phyloP scores from a whole-genome alignment of 2,329 filamentous ascomycete genomes.

The Coniochaeta sp. region DNA sequence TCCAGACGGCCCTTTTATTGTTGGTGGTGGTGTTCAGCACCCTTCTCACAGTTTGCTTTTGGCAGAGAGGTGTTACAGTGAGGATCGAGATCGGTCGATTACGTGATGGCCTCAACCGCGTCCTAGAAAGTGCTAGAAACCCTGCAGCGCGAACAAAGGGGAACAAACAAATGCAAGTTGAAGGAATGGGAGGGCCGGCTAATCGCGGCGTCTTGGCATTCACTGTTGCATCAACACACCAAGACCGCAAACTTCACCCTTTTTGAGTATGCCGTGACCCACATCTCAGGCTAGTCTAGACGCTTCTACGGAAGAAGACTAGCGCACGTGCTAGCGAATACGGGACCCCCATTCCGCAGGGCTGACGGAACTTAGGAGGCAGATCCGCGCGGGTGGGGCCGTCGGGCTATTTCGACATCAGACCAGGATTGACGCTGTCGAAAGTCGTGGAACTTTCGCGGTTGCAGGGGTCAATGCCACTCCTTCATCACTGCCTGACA shows the following conservation, averaged over 20 bases:
- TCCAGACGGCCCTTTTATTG: neutral
- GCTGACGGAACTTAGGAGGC: neutral
- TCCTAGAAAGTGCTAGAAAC: neutral
- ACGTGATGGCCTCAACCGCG: neutral
- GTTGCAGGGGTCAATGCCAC: neutral
- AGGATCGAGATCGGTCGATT: neutral
- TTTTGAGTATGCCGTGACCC: neutral
- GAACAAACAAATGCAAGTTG: neutral
- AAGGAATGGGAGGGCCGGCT: neutral
- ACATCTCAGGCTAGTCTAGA: neutral
- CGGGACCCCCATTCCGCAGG: neutral
- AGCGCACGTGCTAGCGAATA: neutral
- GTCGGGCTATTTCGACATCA: neutral
- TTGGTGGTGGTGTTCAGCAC: neutral
- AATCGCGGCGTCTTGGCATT: neutral
- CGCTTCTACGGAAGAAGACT: neutral
- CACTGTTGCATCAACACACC: neutral
- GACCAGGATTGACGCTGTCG: neutral
- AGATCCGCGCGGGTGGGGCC: neutral
- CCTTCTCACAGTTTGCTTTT: neutral
- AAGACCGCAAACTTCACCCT: neutral
- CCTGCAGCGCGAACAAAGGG: neutral
- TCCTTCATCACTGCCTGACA: neutral
- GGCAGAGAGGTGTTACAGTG: neutral
- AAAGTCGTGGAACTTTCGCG: neutral